Evolutionary conservation across 768 basidiomycete genomes (phyloP), one percentile per base, ranked within the genome.

Genomic region (Termitomyces sp.): DNA sequence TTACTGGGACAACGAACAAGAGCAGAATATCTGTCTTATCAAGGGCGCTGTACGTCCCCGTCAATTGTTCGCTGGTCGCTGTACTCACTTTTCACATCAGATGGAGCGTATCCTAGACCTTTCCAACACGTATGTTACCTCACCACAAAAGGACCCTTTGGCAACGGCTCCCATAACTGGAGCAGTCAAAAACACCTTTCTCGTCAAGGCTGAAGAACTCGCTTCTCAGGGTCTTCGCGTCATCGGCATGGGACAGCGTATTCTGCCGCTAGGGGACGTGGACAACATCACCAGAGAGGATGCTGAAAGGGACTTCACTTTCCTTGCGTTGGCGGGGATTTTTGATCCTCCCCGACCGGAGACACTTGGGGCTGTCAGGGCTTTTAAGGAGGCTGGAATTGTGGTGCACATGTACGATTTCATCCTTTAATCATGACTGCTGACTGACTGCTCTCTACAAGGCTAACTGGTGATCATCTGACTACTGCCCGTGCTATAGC

Each of bases 291-390:
- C 62, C 0, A 70, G 80, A 45, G 77, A 77, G 52, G 73, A 77
- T 5, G 73, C 79, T 16, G 82, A 83, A 66, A 57, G 69, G 30
- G 73, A 72, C 34, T 75, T 82, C 52, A 72, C 68, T 4, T 80
- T 85, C 66, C 67, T 79, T n/a, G 81, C 77, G 6, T 70, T 83
- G 8, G 76, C 73, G n/a, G 83, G 81, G 45, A 79, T 84, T 56
- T 77, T 75, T 46, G 82, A 83, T 61, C 82, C 82, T 17, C 81
- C 81, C 17, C 74, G 82, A 39, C 80, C 79, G 2, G 79, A 83
- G 59, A 78, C 76, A 3, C 67, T 75, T 7, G 77, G 74, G 3
- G 79, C 82, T 34, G 81, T 84, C 9, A 69, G 74, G 41, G 74
- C 76, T 37, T 80, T 76, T 67, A 74, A 76, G 55, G 68, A 73